Evolutionary conservation across 306 rosid genomes (phyloP).

Genomic region (Casuarina equisetifolia): DNA sequence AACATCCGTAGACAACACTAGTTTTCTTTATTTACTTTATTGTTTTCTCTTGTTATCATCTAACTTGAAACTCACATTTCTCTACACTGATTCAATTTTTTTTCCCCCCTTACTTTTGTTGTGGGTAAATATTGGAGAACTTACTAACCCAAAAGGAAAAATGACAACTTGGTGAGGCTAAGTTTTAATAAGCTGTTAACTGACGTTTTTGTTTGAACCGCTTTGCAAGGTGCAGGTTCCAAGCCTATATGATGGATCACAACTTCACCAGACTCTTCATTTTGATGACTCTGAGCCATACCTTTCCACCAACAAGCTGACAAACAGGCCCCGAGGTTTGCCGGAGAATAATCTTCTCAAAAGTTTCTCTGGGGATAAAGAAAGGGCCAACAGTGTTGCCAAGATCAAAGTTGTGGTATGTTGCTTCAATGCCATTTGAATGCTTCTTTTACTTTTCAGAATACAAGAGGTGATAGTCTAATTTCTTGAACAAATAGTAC

Average conservation of each 20-base stretch:
- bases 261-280: conserved; percentile 29
- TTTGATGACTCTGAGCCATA: conserved; percentile 52
- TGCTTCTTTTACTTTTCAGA: background rate
- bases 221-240: conserved; percentile 37
- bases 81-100: background rate
- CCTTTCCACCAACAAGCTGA: conserved; percentile 36
- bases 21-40: background rate
- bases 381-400: conserved; percentile 71
- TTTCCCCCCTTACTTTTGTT: background rate
- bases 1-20: background rate
- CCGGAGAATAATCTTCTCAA: conserved; percentile 52
- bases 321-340: conserved; percentile 48
- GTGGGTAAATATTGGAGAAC: background rate
- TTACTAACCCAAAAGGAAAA: background rate
- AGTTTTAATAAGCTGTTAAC: conserved; percentile 6
- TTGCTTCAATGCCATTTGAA: conserved; percentile 8
- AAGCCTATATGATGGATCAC: conserved; percentile 30
- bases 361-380: conserved; percentile 66
- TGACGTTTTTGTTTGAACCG: conserved; percentile 10
- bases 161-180: background rate
- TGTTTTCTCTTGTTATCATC: background rate
- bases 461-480: conserved; percentile 8
- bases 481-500: conserved; percentile 18
- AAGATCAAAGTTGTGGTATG: conserved; percentile 91
- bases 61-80: background rate